Conservation (phyloP, 352 stramenopile genomes). For the Peronospora belbahrii region DNA sequence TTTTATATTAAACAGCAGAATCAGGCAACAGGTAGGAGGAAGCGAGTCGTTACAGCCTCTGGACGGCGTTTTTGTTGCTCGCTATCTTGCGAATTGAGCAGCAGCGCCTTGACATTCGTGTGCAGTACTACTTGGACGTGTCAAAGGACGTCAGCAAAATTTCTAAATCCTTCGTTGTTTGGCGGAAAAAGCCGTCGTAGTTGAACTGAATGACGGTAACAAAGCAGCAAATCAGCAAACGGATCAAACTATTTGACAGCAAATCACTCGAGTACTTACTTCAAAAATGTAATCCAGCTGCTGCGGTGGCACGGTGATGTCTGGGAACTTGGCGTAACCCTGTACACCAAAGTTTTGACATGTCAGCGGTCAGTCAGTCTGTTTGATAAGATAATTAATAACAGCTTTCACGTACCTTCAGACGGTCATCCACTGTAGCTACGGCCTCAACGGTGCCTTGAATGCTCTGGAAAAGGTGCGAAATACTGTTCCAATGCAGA, state of each 20-base stretch:
- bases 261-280: conserved; percentile 24
- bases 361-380: background rate
- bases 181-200: conserved; percentile 78
- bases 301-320: conserved; percentile 61
- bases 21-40: conserved; percentile 17
- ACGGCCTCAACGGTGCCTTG: conserved; percentile 67
- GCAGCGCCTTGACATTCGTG: background rate
- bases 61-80: no score
- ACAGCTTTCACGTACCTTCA: conserved; percentile 39
- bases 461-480: conserved; percentile 71
- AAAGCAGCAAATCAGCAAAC: conserved; percentile 8
- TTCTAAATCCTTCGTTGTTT: conserved; percentile 70
- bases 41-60: conserved; percentile 7
- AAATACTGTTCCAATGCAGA: conserved; percentile 83
- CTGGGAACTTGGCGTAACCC: conserved; percentile 62
- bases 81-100: background rate
- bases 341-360: conserved; percentile 16
- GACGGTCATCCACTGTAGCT: conserved; percentile 44
- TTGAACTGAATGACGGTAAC: conserved; percentile 53
- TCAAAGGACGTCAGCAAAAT: conserved; percentile 49
- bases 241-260: background rate
- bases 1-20: conserved; percentile 35
- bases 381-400: background rate
- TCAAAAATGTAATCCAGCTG: conserved; percentile 88
- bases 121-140: conserved; percentile 8